These are phyloP conservation scores for Imleria badia DNA, from an alignment of 768 basidiomycete species.

Conservation along the genomic window DNA sequence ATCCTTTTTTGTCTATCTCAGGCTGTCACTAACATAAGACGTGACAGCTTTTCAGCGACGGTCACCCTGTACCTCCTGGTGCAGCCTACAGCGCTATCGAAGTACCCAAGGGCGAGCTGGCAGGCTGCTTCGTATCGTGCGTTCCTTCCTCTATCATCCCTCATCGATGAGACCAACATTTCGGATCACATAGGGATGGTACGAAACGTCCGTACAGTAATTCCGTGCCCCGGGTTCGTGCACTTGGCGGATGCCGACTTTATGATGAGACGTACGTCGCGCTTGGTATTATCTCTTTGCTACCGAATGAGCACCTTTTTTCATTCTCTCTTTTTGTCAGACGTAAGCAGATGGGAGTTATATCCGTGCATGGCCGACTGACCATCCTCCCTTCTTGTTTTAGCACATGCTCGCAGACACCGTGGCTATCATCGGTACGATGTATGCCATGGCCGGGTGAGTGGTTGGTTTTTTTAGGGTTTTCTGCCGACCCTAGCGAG, in stretches of 20 bases:
- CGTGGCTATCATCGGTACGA: constrained; percentile 96
- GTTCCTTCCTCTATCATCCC: constrained; percentile 27
- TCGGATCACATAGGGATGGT: constrained; percentile 62
- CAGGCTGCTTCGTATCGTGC: constrained; percentile 93
- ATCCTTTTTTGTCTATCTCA: background rate
- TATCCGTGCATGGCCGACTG: constrained; percentile 3
- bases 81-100: constrained; percentile 98
- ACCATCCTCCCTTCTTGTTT: constrained; percentile 30
- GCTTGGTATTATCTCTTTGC: background rate
- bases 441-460: constrained; percentile 97
- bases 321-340: constrained; percentile 31
- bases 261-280: constrained; percentile 87
- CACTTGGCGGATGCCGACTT: constrained; percentile 96
- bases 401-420: constrained; percentile 92
- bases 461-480: constrained; percentile 37
- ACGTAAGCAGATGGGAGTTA: constrained; percentile 31
- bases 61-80: constrained; percentile 93
- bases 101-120: constrained; percentile 99
- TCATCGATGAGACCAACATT: background rate
- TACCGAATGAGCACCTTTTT: background rate
- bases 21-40: background rate
- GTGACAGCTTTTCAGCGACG: constrained; percentile 86
- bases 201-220: constrained; percentile 95
- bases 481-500: no score
- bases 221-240: constrained; percentile 97